Conservation (phyloP, 2,329 filamentous ascomycete genomes). For the Colletotrichum cereale region DNA sequence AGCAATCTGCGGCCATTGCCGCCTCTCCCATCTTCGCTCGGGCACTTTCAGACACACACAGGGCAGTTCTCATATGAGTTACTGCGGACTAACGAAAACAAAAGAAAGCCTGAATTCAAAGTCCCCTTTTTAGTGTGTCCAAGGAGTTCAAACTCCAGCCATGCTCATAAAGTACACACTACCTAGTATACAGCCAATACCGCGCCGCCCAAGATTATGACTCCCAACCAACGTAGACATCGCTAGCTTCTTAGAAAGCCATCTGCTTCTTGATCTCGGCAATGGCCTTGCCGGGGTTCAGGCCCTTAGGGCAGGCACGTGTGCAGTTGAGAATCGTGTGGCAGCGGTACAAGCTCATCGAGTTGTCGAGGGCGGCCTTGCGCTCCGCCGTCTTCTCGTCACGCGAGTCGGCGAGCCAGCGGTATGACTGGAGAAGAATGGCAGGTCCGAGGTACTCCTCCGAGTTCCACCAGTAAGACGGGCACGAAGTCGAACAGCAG, state of each 20-base stretch:
- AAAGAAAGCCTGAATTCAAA: constrained; percentile 40
- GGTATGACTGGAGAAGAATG: constrained; percentile 96
- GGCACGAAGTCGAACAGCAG: constrained; percentile 98
- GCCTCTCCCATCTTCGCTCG: neutral
- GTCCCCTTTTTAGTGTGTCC: constrained; percentile 37
- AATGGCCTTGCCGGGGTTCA: constrained; percentile 96
- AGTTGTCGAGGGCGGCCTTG: constrained; percentile 94
- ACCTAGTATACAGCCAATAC: constrained; percentile 41
- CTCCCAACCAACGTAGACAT: constrained; percentile 34
- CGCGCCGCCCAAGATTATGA: constrained; percentile 40
- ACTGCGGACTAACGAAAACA: constrained; percentile 31
- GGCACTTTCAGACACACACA: constrained; percentile 17
- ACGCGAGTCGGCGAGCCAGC: constrained; percentile 95
- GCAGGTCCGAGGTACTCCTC: constrained; percentile 98
- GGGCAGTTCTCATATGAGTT: constrained; percentile 17
- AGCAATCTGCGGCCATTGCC: constrained; percentile 2
- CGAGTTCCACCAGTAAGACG: constrained; percentile 99
- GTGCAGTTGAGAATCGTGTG: constrained; percentile 99
- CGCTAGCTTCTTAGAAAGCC: constrained; percentile 64
- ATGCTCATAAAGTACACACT: constrained; percentile 38
- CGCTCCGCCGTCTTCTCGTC: constrained; percentile 91
- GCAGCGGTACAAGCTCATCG: constrained; percentile 98
- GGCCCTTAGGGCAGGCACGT: constrained; percentile 95
- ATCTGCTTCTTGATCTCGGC: constrained; percentile 99
- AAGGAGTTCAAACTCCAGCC: constrained; percentile 37